Conservation (phyloP, 1,284 basidiomycete genomes). For the Takashimella tepidaria region DNA sequence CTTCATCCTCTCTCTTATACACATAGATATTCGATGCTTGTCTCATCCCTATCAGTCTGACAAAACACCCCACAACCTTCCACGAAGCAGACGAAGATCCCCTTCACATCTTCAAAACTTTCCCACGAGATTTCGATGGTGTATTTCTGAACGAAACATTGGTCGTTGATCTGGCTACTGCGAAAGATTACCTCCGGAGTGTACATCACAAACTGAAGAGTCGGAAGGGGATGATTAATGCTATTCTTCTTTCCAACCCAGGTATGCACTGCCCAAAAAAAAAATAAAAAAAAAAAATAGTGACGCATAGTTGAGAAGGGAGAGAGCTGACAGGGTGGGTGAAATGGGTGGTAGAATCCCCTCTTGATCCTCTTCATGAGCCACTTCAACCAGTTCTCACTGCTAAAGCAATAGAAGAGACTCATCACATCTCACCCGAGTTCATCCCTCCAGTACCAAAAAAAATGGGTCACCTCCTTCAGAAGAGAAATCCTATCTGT, state of each 20-base stretch:
- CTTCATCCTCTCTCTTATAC: background rate
- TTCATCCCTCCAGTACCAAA: background rate
- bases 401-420: background rate
- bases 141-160: background rate
- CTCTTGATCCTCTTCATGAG: background rate
- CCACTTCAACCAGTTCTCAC: background rate
- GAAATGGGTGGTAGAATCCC: constrained; percentile 1
- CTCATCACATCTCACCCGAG: background rate
- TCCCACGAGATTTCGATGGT: background rate
- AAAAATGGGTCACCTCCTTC: background rate
- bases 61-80: constrained; percentile 8
- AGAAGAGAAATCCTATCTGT: background rate
- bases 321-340: background rate
- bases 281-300: background rate
- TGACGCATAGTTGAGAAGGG: background rate
- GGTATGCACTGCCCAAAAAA: background rate
- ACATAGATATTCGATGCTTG: background rate
- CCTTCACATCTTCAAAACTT: background rate
- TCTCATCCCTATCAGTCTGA: constrained; percentile 3
- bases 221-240: background rate
- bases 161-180: background rate
- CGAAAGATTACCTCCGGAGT: background rate
- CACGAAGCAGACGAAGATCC: constrained; percentile 9
- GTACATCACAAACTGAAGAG: background rate
- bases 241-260: background rate